These are phyloP conservation scores for Leptomonas pyrrhocoris DNA, from an alignment of 208 protist genomes.

Conservation along the genomic window DNA sequence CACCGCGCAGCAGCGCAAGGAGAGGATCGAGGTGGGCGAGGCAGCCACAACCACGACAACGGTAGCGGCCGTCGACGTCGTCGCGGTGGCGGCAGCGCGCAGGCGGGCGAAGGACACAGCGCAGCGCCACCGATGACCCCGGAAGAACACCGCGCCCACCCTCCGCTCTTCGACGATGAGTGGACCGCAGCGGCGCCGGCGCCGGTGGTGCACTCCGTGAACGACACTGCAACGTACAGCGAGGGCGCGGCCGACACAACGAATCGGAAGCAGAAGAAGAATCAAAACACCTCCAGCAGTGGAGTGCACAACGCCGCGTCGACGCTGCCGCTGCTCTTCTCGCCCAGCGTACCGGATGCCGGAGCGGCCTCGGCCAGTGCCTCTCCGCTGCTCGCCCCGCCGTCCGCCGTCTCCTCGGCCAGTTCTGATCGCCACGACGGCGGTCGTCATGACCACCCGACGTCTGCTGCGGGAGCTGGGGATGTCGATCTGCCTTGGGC, in stretches of 20 bases:
- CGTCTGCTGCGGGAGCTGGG: neutral
- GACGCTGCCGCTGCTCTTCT: conserved; percentile 3
- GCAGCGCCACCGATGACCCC: conserved; percentile 3
- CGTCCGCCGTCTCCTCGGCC: neutral
- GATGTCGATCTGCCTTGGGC: too few species aligned
- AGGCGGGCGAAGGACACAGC: neutral
- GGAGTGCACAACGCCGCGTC: neutral
- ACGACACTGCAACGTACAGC: conserved; percentile 13
- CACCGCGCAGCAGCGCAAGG: neutral
- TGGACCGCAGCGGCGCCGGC: neutral
- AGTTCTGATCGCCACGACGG: neutral
- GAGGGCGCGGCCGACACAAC: neutral
- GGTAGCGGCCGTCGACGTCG: neutral
- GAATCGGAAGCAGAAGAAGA: neutral
- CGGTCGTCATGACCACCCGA: too few species aligned
- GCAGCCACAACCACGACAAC: too few species aligned
- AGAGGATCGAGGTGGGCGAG: neutral
- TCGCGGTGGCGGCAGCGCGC: neutral
- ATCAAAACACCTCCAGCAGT: neutral
- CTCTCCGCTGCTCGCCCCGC: conserved; percentile 24
- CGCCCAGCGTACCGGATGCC: neutral
- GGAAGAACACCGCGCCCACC: conserved; percentile 8
- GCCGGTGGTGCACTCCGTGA: conserved; percentile 22
- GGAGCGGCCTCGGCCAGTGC: conserved; percentile 8
- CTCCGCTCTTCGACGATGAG: conserved; percentile 4